phyloP scores from a whole-genome alignment of 495 filamentous ascomycete species.

The Penicillium atrosanguineum region DNA sequence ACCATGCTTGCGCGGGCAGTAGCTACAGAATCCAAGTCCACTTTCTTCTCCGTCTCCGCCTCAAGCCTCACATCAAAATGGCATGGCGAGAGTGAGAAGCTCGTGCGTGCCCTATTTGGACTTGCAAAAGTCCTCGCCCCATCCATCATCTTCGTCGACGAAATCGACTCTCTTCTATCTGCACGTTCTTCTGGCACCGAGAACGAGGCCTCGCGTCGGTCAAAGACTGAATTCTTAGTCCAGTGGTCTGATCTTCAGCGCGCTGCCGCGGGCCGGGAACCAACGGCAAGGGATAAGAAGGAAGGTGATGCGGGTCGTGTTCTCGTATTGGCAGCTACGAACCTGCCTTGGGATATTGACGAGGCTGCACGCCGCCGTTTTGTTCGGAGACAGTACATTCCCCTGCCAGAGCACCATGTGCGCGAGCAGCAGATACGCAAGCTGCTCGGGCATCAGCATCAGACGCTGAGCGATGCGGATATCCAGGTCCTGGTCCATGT shows the following conservation, averaged over 20 bases:
- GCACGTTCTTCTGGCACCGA: slow-evolving; percentile 79
- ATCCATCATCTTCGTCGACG: slow-evolving; percentile 97
- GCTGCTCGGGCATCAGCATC: slow-evolving; percentile 82
- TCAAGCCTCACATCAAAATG: slow-evolving; percentile 95
- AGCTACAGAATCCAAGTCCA: slow-evolving; percentile 90
- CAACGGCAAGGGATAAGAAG: slow-evolving; percentile 61
- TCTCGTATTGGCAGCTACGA: slow-evolving; percentile 92
- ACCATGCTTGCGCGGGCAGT: slow-evolving; percentile 97
- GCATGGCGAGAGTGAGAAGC: slow-evolving; percentile 94
- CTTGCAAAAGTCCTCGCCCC: slow-evolving; percentile 88
- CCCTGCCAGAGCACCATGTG: slow-evolving; percentile 80
- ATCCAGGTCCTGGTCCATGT: slow-evolving; percentile 73
- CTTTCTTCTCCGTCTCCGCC: slow-evolving; percentile 96
- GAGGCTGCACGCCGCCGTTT: slow-evolving; percentile 91
- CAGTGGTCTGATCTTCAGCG: slow-evolving; percentile 94
- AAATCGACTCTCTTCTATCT: slow-evolving; percentile 94
- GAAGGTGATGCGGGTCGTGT: slow-evolving; percentile 88
- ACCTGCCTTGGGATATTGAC: slow-evolving; percentile 97
- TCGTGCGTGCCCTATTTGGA: slow-evolving; percentile 88
- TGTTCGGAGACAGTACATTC: slow-evolving; percentile 94
- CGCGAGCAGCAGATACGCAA: slow-evolving; percentile 73
- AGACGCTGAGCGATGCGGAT: slow-evolving; percentile 70
- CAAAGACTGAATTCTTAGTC: slow-evolving; percentile 97
- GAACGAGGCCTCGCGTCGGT: slow-evolving; percentile 87
- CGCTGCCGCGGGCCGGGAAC: slow-evolving; percentile 84